Percentiles rank a stretch among this genome's conserved stretches.
Evolutionary conservation across 2,329 filamentous ascomycete species (phyloP).

Genomic region (Blastomyces parvus): DNA sequence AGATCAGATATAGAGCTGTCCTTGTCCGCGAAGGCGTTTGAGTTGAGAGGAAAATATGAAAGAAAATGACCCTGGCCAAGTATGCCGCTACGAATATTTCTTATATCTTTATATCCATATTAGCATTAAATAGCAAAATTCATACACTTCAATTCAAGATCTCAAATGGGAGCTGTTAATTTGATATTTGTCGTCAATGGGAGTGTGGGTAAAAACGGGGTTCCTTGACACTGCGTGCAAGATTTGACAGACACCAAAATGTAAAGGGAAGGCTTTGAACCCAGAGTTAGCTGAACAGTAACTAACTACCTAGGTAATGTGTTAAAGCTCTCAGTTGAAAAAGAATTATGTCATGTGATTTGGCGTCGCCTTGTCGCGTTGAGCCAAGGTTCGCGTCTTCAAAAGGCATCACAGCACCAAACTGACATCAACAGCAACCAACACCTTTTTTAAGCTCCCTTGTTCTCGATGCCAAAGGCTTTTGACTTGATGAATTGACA

Average conservation of each 20-base stretch:
- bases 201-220: not conserved
- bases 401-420: not conserved
- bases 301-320: too few relatives aligned
- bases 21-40: constrained; percentile 21
- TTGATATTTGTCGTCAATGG: not conserved
- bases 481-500: not conserved
- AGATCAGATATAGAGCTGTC: constrained; percentile 41
- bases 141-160: not conserved
- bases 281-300: not conserved
- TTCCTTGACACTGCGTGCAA: not conserved
- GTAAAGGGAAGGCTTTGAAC: not conserved
- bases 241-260: not conserved
- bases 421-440: not conserved
- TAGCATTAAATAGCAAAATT: not conserved
- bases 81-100: not conserved
- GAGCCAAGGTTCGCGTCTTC: not conserved
- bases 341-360: constrained; percentile 4
- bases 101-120: too few relatives aligned
- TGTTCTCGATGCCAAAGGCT: not conserved
- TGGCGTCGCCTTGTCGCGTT: not conserved
- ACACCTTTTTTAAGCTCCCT: not conserved
- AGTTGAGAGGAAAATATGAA: not conserved
- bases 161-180: not conserved
- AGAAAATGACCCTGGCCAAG: not conserved
- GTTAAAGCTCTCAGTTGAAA: too few relatives aligned